phyloP scores from a whole-genome alignment of 768 basidiomycete genomes.

The Butyriboletus loyo region DNA sequence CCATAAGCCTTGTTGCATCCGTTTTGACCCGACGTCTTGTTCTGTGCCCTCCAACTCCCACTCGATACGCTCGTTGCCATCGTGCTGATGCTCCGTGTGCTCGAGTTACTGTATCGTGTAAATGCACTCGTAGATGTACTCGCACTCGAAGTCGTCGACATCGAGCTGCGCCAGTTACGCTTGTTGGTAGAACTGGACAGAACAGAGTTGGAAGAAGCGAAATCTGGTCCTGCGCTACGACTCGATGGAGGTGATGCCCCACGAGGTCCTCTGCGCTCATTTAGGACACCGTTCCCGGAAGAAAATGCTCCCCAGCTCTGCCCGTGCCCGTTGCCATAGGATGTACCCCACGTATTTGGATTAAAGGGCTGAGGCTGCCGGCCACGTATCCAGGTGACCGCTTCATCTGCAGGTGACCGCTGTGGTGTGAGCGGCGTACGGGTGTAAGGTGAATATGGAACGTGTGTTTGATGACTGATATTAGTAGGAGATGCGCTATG shows the following conservation, averaged over 20 bases:
- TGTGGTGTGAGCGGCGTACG: constrained; percentile 32
- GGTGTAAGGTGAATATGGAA: constrained; percentile 22
- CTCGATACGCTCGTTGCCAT: constrained; percentile 78
- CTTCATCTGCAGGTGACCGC: constrained; percentile 38
- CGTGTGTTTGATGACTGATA: constrained; percentile 11
- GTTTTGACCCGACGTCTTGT: constrained; percentile 15
- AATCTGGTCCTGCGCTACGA: constrained; percentile 46
- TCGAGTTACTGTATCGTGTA: constrained; percentile 71
- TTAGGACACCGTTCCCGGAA: constrained; percentile 8
- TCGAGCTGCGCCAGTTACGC: constrained; percentile 74
- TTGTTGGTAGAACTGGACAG: constrained; percentile 43
- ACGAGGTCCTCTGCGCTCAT: constrained; percentile 40
- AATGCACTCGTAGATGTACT: constrained; percentile 70
- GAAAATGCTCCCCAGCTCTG: constrained; percentile 8
- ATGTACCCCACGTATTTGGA: constrained; percentile 19
- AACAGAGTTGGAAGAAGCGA: constrained; percentile 59
- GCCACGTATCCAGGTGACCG: constrained; percentile 48
- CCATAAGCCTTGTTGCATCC: constrained; percentile 15
- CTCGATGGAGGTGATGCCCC: constrained; percentile 59
- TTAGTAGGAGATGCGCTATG: neutral
- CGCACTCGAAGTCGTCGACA: constrained; percentile 65
- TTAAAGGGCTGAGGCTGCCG: constrained; percentile 35
- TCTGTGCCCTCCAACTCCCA: constrained; percentile 65
- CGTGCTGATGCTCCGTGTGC: constrained; percentile 71
- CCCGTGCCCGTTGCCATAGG: constrained; percentile 12